Conservation (phyloP, 148 eudicot genomes). For the Silene latifolia region DNA sequence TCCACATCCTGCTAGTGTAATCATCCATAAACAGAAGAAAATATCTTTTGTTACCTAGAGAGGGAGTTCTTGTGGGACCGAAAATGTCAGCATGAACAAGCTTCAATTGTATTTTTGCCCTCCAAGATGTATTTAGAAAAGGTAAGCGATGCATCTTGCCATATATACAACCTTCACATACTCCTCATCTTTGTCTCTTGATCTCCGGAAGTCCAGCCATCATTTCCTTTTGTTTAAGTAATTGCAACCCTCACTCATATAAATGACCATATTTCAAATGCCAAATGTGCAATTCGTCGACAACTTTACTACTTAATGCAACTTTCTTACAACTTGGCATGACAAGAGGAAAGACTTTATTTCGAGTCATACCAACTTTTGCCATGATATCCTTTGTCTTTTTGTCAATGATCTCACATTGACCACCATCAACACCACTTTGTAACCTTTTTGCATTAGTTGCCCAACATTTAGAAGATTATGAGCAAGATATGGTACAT, state of each 20-base stretch:
- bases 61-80: too few species aligned
- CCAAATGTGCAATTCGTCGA: too few species aligned
- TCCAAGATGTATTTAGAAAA: too few species aligned
- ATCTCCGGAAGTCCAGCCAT: not conserved
- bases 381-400: not conserved
- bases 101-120: too few species aligned
- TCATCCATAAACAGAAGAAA: too few species aligned
- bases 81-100: too few species aligned
- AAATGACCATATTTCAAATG: not conserved
- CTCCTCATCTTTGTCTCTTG: not conserved
- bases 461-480: not conserved
- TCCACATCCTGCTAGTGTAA: too few species aligned
- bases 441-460: not conserved
- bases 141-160: too few species aligned
- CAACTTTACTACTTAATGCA: too few species aligned
- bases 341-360: not conserved
- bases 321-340: not conserved
- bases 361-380: too few species aligned
- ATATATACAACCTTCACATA: too few species aligned
- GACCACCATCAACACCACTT: not conserved
- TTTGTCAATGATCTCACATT: not conserved
- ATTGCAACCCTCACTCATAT: not conserved
- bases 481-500: not conserved
- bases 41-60: too few species aligned
- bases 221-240: not conserved